These are phyloP conservation scores for Scopulariopsis brevicaulis DNA, from an alignment of 2,329 filamentous ascomycete species.

Conservation along the genomic window DNA sequence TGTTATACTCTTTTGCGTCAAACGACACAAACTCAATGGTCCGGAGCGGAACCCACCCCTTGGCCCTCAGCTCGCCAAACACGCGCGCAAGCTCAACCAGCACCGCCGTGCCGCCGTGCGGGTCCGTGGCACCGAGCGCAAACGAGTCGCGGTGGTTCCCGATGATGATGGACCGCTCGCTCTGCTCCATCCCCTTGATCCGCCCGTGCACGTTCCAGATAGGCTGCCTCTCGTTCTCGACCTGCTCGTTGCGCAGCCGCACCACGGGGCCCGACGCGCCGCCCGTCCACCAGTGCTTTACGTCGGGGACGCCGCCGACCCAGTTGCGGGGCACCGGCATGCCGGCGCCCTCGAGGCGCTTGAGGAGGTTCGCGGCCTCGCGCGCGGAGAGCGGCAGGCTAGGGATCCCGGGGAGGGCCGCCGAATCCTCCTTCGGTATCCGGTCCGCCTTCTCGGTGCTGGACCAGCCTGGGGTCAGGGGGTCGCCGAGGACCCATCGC, in stretches of 20 bases:
- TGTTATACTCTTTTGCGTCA: constrained; percentile 89
- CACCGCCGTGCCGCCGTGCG: constrained; percentile 79
- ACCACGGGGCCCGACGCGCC: constrained; percentile 64
- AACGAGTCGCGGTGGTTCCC: constrained; percentile 92
- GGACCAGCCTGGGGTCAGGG: constrained; percentile 81
- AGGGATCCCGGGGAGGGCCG: constrained; percentile 70
- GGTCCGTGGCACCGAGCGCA: constrained; percentile 78
- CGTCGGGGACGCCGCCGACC: constrained; percentile 65
- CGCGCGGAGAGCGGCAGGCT: constrained; percentile 85
- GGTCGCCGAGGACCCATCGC: constrained; percentile 79
- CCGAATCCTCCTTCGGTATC: constrained; percentile 56
- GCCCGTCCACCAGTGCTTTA: constrained; percentile 78
- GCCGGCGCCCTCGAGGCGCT: constrained; percentile 66
- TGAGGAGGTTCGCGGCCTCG: constrained; percentile 71
- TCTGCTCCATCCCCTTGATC: constrained; percentile 75
- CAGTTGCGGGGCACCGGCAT: constrained; percentile 57
- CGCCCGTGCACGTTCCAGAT: constrained; percentile 89
- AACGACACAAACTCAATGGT: constrained; percentile 95
- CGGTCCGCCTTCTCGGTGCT: constrained; percentile 56
- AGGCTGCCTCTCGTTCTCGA: constrained; percentile 68
- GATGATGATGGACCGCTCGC: constrained; percentile 73
- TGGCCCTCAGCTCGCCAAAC: constrained; percentile 63
- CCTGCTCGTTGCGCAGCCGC: constrained; percentile 74
- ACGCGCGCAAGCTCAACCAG: constrained; percentile 82
- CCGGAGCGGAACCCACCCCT: constrained; percentile 84